Base-by-base conservation (phyloP, 1,284 basidiomycete species). In the Anthracocystis panici-leucophaei region DNA sequence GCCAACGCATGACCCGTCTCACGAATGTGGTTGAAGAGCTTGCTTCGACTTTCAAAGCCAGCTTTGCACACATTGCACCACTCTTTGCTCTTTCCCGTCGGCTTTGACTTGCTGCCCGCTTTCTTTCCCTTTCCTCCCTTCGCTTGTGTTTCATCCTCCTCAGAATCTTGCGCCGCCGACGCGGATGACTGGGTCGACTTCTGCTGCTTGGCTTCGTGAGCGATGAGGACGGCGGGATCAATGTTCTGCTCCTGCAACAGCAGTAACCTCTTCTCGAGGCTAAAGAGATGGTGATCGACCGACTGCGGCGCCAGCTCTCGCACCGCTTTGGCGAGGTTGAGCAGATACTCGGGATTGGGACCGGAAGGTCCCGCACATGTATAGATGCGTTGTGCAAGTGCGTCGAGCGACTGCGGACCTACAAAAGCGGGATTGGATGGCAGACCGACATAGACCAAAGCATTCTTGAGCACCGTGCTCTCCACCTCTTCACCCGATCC, bases 341-440 rank as follows among this genome's bases (percentile, higher is more conserved):
- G 93, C 5, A 94, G 86, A 80, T 95, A 95, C 49, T 94, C 93
- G 90, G 92, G 72, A 31, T 95, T 95, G 2, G 87, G 89, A 0
- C 94, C 94, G 0, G 93, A 94, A 0, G 93, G 93, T 0, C 93
- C 93, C 0, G 90, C 88, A 1, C 91, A 91, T 27, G 86, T 86
- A 88, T 90, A 92, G 59, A 95, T 94, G 16, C 87, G 88, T 55
- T 88, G 83, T 0, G 92, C 90, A 9, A 94, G 89, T 8, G 77
- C 75, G 57, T 91, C 89, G 21, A 94, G 86, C 0, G 91, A 90
- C 83, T 93, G 91, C 1, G 91, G 91, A 2, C 92, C 93, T 56
- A 93, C 92, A 82, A 93, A 94, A 0, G 92, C 92, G 0, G 91
- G 91, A 68, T 93, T 94, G 77, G 91, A 90, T 35, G 89, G 90